These are phyloP conservation scores for Pythium aristosporum DNA, from an alignment of 352 stramenopile genomes.

Conservation along the genomic window DNA sequence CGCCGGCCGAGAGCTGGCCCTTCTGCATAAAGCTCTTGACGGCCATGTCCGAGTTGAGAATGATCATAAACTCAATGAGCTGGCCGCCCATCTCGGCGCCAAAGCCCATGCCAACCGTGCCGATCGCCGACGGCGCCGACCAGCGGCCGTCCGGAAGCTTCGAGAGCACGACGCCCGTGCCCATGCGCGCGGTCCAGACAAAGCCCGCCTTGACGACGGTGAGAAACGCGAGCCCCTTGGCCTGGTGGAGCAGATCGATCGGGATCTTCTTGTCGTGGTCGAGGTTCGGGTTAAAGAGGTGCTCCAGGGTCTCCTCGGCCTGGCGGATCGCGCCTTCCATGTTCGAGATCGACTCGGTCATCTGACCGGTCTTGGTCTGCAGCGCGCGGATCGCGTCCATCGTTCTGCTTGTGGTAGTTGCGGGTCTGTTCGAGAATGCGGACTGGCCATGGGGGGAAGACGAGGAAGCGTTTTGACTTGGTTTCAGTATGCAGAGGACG, in stretches of 20 bases:
- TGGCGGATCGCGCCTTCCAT: slow-evolving; percentile 91
- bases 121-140: slow-evolving; percentile 95
- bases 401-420: background rate
- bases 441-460: background rate
- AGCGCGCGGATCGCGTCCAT: slow-evolving; percentile 28
- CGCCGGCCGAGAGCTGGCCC: slow-evolving; percentile 76
- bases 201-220: slow-evolving; percentile 91
- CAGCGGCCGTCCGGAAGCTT: slow-evolving; percentile 93
- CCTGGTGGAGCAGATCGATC: slow-evolving; percentile 86
- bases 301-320: slow-evolving; percentile 88
- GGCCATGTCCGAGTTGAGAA: slow-evolving; percentile 93
- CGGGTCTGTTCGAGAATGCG: slow-evolving; percentile 4
- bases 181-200: slow-evolving; percentile 83
- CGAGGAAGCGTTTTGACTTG: slow-evolving; percentile 6
- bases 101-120: slow-evolving; percentile 88
- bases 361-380: slow-evolving; percentile 21
- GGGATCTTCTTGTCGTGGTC: slow-evolving; percentile 89
- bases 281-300: slow-evolving; percentile 87
- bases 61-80: slow-evolving; percentile 88
- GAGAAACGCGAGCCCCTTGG: slow-evolving; percentile 90
- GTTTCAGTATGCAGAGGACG: slow-evolving; percentile 12
- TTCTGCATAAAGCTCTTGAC: slow-evolving; percentile 91
- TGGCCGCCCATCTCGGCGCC: slow-evolving; percentile 76
- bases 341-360: slow-evolving; percentile 84
- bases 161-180: slow-evolving; percentile 92